phyloP scores from a whole-genome alignment of 2,329 filamentous ascomycete genomes.

The Eurotiales sp. region DNA sequence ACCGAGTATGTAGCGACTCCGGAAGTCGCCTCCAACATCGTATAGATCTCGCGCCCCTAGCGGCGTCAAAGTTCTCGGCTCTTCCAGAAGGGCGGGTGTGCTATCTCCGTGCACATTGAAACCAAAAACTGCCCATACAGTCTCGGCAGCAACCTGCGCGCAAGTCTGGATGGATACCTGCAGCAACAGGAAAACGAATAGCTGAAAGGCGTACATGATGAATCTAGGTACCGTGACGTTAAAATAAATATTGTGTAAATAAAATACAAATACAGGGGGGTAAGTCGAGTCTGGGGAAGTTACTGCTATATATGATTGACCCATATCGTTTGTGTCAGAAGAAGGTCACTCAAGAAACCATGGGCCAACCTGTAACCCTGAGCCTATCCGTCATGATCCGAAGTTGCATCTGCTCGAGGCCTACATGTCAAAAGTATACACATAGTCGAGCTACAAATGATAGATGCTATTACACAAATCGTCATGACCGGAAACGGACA shows the following conservation, averaged over 20 bases:
- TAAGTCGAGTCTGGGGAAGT: background rate
- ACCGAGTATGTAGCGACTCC: conserved; percentile 49
- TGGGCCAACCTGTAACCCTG: background rate
- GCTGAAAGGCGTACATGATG: conserved; percentile 4
- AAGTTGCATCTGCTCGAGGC: background rate
- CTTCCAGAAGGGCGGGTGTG: conserved; percentile 43
- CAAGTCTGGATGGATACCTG: conserved; percentile 18
- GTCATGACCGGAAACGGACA: conserved; percentile 1
- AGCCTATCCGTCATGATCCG: conserved; percentile 13
- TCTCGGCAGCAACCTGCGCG: too few species aligned
- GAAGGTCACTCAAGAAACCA: conserved; percentile 11
- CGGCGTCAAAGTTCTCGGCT: conserved; percentile 44
- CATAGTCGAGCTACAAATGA: background rate
- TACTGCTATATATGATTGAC: background rate
- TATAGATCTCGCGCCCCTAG: conserved; percentile 55
- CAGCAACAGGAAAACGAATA: background rate
- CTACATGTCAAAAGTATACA: background rate
- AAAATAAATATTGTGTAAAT: background rate
- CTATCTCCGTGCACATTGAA: conserved; percentile 55
- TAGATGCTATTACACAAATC: background rate
- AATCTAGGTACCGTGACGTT: too few species aligned
- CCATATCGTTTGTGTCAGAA: conserved; percentile 9
- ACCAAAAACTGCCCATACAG: conserved; percentile 49
- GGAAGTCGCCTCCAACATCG: conserved; percentile 48
- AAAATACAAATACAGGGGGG: background rate